Base-by-base conservation (phyloP, 1,284 basidiomycete genomes). In the Amylostereum chailletii region DNA sequence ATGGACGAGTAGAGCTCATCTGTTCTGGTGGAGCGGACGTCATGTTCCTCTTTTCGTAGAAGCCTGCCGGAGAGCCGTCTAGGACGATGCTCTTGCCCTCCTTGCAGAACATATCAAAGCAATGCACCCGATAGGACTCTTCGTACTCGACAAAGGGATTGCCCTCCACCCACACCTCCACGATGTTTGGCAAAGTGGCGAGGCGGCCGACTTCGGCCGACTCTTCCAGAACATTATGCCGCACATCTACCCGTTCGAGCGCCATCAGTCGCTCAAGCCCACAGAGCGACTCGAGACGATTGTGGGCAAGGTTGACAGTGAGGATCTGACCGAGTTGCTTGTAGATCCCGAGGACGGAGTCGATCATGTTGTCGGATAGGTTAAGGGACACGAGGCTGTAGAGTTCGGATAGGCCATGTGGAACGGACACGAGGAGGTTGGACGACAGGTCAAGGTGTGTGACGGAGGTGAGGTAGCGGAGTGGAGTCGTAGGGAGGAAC, bases 351-450 rank as follows among this genome's bases (percentile, higher is more conserved):
- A 94, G 77, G 11, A 97, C 87, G 4, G 94, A 94, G 60, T 95
- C 93, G 57, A 99, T 94, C 79, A 98, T 88, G 71, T 99, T 98
- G 67, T 94, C 87, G 11, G 88, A 77, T 19, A 99, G 78, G 67
- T 96, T 95, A 59, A 99, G 84, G 33, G 86, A 90, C 42, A 79
- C 68, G 44, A 98, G 86, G 53, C 82, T 86, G 59, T 84, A 81
- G 5, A 97, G 77, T 0, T 72, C 62, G 4, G 82, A 77, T 19
- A 98, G 76, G 9, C 86, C 83, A 2, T 85, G 69, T 0, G 92
- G 93, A 30, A 97, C 77, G 10, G 86, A 86, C 33, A 92, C 81
- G 41, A 99, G 81, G 6, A 97, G 81, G 59, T 94, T 94, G 48
- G 87, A 86, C 29, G 91, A 94, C 30, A 94, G 75, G 64, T 94